Evolutionary conservation across 345 rosid species (phyloP).

Genomic region (Odontarrhena argentea): DNA sequence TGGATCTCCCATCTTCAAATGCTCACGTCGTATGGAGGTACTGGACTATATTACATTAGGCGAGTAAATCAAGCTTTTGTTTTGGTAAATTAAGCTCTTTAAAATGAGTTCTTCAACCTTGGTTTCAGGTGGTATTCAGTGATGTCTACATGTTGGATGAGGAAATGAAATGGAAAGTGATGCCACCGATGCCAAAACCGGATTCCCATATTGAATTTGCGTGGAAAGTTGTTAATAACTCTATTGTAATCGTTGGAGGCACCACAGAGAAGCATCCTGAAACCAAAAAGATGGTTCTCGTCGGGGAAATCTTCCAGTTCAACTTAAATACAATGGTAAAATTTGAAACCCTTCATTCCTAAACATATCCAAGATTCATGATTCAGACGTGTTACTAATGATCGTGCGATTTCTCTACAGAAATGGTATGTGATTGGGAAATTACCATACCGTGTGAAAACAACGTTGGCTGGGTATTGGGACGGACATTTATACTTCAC

Average conservation of each 20-base stretch:
- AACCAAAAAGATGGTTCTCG: slow-evolving; percentile 89
- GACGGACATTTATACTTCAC: slow-evolving; percentile 86
- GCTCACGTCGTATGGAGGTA: slow-evolving; percentile 92
- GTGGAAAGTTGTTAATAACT: slow-evolving; percentile 82
- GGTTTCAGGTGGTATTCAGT: slow-evolving; percentile 74
- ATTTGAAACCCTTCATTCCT: not conserved
- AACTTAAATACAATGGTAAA: slow-evolving; percentile 69
- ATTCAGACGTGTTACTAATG: not conserved
- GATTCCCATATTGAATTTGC: slow-evolving; percentile 96
- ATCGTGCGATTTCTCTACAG: slow-evolving; percentile 40
- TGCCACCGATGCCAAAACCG: slow-evolving; percentile 87
- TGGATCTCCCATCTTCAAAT: slow-evolving; percentile 97
- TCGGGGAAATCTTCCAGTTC: slow-evolving; percentile 82
- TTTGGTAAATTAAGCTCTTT: not conserved
- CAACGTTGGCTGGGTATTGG: slow-evolving; percentile 84
- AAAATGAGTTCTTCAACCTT: slow-evolving; percentile 14
- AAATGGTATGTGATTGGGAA: slow-evolving; percentile 87
- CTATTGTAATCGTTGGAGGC: slow-evolving; percentile 87
- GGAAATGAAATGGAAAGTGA: slow-evolving; percentile 84
- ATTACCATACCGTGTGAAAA: slow-evolving; percentile 90
- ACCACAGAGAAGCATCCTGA: slow-evolving; percentile 92
- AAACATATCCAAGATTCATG: slow-evolving; percentile 10
- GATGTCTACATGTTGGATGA: slow-evolving; percentile 91
- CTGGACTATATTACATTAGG: not conserved
- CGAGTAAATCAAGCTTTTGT: not conserved